Base-by-base conservation (phyloP, 1,284 basidiomycete species). In the Microbotryomycetes sp. region DNA sequence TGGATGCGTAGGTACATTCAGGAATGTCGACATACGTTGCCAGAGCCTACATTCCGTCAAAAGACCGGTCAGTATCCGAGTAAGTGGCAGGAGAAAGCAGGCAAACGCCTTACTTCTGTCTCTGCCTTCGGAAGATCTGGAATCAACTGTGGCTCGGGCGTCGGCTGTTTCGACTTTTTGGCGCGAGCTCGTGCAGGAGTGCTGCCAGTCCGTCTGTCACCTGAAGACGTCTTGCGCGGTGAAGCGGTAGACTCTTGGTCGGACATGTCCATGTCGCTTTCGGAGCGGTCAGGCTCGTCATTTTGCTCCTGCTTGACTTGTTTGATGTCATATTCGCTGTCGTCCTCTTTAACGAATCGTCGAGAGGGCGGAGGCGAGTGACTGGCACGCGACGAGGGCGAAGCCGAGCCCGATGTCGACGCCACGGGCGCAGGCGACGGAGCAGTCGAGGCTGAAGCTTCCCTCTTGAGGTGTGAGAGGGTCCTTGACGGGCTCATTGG, bases 1-100 rank as follows among this genome's bases (percentile, higher is more conserved):
- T 86, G 76, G 86, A 87, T 78, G 94, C 89, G 74, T 97, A 97
- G 70, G 85, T 84, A 73, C 93, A 97, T 69, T 80, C 82, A 57
- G 77, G 71, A 70, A 97, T 84, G 74, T 87, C 82, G 62, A 77
- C 78, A 72, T 93, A 98, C 5, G 84, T 87, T 68, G 77, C 78
- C 68, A 86, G 76, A 29, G 94, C 93, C 60, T 65, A 50, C 18
- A 2, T 0, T 4, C 3, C 1, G 3, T 15, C 18, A 16, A 15
- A 28, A 41, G n/a, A n/a, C n/a, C 27, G 27, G 50, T 23, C 21
- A 45, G n/a, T 3, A 7, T 13, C n/a, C 45, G 46, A n/a, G 9
- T 24, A 52, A 45, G n/a, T 15, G 6, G 21, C n/a, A 23, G 18
- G 21, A 41, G 46, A 11, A 21, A 13, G 7, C 29, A 28, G 2